Percentiles rank a stretch among this genome's conserved stretches.
phyloP scores from a whole-genome alignment of 2,329 filamentous ascomycete species.

The Scytalidium sp. region DNA sequence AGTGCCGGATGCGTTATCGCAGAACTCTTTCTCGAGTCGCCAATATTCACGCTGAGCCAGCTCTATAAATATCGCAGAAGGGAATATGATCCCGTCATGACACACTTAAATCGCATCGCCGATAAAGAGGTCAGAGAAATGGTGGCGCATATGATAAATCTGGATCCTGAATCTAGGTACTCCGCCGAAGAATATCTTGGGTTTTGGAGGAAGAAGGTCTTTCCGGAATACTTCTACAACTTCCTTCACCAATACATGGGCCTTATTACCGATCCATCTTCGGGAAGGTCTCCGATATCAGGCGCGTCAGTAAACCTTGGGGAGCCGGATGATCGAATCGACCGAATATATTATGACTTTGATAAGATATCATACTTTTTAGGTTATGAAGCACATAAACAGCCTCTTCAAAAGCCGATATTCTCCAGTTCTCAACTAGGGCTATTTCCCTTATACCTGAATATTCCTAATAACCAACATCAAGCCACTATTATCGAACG shows the following conservation, averaged over 20 bases:
- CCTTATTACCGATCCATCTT: constrained; percentile 85
- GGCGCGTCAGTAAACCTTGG: constrained; percentile 69
- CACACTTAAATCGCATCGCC: constrained; percentile 80
- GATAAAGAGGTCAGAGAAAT: constrained; percentile 85
- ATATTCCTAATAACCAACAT: constrained; percentile 82
- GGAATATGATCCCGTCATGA: constrained; percentile 84
- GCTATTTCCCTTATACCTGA: constrained; percentile 78
- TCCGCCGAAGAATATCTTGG: constrained; percentile 91
- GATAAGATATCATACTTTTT: constrained; percentile 97
- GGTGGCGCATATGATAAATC: constrained; percentile 92
- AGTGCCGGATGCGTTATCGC: constrained; percentile 96
- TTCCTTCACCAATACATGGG: constrained; percentile 98
- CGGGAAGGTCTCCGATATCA: constrained; percentile 70
- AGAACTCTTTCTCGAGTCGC: constrained; percentile 89
- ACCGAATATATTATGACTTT: constrained; percentile 89
- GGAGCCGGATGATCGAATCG: constrained; percentile 90
- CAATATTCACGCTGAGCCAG: constrained; percentile 96
- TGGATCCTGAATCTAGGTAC: constrained; percentile 88
- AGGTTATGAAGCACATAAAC: constrained; percentile 59
- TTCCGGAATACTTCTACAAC: constrained; percentile 95
- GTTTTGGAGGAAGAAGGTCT: constrained; percentile 88
- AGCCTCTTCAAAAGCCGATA: constrained; percentile 28
- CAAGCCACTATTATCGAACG: constrained; percentile 58
- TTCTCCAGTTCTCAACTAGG: constrained; percentile 51
- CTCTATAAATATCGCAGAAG: constrained; percentile 91